Conservation (phyloP, 805 yeast genomes). For the Maudiozyma pseudohumilis region DNA sequence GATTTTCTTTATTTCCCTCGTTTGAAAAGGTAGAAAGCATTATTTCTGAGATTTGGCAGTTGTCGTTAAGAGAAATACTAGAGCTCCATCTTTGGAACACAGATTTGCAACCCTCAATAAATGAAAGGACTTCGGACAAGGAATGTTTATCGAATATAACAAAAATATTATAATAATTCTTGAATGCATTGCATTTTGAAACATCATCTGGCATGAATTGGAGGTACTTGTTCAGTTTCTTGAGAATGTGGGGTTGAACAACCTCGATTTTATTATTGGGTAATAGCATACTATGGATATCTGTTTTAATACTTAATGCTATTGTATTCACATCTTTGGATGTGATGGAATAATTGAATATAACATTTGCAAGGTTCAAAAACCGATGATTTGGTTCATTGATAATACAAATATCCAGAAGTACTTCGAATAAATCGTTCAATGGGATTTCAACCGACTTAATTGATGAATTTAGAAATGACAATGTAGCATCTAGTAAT, state of each 20-base stretch:
- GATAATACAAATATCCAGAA: conserved; percentile 14
- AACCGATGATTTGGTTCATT: conserved; percentile 16
- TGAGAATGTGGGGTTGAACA: conserved; percentile 1
- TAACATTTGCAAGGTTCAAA: conserved; percentile 19
- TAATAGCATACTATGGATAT: neutral
- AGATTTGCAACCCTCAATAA: conserved; percentile 10
- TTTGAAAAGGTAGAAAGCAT: conserved; percentile 10
- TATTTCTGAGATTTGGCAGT: conserved; percentile 15
- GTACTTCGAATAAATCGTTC: conserved; percentile 4
- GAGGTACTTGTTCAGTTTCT: conserved; percentile 18
- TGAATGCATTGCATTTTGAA: conserved; percentile 12
- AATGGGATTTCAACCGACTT: neutral
- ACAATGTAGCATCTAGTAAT: conserved; percentile 16
- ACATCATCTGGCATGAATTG: conserved; percentile 6
- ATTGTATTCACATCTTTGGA: conserved; percentile 5
- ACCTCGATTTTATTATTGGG: neutral
- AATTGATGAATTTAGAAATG: conserved; percentile 14
- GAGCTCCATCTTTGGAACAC: neutral
- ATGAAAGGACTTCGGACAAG: conserved; percentile 8
- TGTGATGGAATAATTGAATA: conserved; percentile 20
- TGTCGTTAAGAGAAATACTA: too few relatives aligned
- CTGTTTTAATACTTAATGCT: neutral
- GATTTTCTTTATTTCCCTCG: neutral
- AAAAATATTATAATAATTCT: conserved; percentile 16
- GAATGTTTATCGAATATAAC: conserved; percentile 5